Evolutionary conservation across 805 yeast genomes (phyloP).

Genomic region (Metschnikowia reukaufii): DNA sequence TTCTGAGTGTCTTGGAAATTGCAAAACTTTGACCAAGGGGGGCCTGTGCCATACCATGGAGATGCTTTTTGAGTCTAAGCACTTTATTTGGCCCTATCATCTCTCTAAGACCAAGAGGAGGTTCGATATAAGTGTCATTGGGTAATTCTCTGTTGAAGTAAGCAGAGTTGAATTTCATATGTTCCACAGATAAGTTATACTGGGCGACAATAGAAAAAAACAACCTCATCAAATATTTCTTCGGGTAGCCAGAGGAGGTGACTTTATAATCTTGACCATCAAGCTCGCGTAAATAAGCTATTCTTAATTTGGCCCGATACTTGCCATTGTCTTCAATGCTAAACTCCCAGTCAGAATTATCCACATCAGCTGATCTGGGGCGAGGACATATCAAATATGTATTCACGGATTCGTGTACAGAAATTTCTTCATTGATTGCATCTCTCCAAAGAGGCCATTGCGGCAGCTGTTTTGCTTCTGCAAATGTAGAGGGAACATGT

Average conservation of each 20-base stretch:
- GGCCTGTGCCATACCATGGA: neutral
- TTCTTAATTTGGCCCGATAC: neutral
- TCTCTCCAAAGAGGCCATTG: constrained; percentile 4
- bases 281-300: neutral
- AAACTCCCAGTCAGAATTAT: neutral
- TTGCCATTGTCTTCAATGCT: constrained; percentile 2
- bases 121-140: neutral
- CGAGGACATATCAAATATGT: neutral
- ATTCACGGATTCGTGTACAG: neutral
- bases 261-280: neutral
- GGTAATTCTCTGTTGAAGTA: neutral
- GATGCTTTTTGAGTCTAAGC: neutral
- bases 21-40: neutral
- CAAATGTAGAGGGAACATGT: neutral
- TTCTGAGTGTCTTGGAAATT: neutral
- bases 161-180: neutral
- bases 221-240: neutral
- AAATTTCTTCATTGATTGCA: constrained; percentile 1
- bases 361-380: neutral
- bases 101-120: constrained; percentile 1
- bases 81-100: neutral
- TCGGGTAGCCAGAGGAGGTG: too few relatives aligned
- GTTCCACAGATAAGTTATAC: neutral
- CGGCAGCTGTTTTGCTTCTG: neutral
- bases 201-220: neutral